Evolutionary conservation across 108 stramenopile genomes (phyloP).

Genomic region (Cyclostephanos tholiformis): DNA sequence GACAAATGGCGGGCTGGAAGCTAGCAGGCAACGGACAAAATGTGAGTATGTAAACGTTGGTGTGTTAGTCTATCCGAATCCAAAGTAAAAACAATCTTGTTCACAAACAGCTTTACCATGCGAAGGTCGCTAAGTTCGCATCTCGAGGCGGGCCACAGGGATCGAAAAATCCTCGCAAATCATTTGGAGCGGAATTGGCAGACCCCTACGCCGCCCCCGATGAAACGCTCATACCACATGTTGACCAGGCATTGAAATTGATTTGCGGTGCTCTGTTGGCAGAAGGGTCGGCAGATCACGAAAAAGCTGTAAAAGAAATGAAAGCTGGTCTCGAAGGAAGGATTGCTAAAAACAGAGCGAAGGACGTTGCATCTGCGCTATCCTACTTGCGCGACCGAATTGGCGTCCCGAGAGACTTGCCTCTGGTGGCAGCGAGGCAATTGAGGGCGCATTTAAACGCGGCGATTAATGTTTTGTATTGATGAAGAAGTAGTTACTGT

Average conservation of each 20-base stretch:
- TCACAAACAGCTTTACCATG: not conserved
- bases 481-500: not conserved
- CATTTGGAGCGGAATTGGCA: constrained; percentile 80
- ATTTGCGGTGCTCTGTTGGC: constrained; percentile 58
- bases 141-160: constrained; percentile 78
- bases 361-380: constrained; percentile 63
- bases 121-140: constrained; percentile 66
- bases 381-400: constrained; percentile 80
- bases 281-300: constrained; percentile 45
- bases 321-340: constrained; percentile 40
- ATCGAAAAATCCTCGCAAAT: constrained; percentile 74
- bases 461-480: constrained; percentile 61
- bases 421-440: constrained; percentile 74
- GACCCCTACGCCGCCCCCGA: constrained; percentile 83
- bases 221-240: constrained; percentile 44
- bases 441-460: constrained; percentile 83
- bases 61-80: not conserved
- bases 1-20: constrained; percentile 84
- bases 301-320: constrained; percentile 36
- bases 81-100: not conserved
- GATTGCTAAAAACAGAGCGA: constrained; percentile 46
- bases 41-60: constrained; percentile 18
- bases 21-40: constrained; percentile 65
- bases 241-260: constrained; percentile 66
- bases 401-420: constrained; percentile 82